Evolutionary conservation across 768 basidiomycete species (phyloP).

Genomic region (Trichaptum fuscoviolaceum): DNA sequence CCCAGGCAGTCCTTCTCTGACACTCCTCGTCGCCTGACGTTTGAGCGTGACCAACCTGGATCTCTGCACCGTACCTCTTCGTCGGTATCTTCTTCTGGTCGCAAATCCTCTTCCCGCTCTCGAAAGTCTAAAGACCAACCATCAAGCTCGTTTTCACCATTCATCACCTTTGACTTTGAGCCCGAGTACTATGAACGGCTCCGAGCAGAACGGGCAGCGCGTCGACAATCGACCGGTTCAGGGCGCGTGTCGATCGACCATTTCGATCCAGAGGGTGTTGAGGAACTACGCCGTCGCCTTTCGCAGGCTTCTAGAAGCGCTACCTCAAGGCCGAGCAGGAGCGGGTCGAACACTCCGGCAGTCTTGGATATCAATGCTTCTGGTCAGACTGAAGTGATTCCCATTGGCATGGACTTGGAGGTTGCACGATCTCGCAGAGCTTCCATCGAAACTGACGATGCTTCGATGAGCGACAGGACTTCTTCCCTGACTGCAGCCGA

Average conservation of each 20-base stretch:
- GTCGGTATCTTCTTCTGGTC: not conserved
- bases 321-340: not conserved
- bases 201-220: not conserved
- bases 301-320: conserved; percentile 1
- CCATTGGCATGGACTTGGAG: not conserved
- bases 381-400: not conserved
- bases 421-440: not conserved
- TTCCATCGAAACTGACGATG: conserved; percentile 14
- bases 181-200: not conserved
- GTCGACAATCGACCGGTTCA: not conserved
- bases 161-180: conserved; percentile 1
- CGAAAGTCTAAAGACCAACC: not conserved
- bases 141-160: not conserved
- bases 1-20: not conserved
- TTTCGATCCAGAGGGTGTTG: conserved; percentile 11
- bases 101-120: not conserved
- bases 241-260: conserved; percentile 8
- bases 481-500: conserved; percentile 1
- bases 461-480: not conserved
- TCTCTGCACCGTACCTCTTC: not conserved
- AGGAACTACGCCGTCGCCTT: conserved; percentile 6
- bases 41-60: not conserved
- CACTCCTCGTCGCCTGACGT: not conserved
- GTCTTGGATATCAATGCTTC: not conserved
- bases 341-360: not conserved